These are phyloP conservation scores for Thraustochytrium striatum DNA, from an alignment of 352 stramenopile genomes.

Conservation along the genomic window DNA sequence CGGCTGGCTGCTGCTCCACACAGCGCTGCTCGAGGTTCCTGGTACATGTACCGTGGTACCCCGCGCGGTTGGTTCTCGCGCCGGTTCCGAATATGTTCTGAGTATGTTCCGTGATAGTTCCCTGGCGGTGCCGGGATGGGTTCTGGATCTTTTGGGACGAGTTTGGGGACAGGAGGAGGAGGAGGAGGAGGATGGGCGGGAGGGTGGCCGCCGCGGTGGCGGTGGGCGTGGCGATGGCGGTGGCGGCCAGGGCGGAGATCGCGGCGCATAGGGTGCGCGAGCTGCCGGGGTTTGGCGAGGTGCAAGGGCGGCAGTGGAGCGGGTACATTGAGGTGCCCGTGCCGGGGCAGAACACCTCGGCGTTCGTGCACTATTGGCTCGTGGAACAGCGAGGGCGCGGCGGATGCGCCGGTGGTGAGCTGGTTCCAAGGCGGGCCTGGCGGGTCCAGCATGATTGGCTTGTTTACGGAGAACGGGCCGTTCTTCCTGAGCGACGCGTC, in stretches of 20 bases:
- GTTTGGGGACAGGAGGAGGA: background rate
- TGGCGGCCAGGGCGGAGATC: background rate
- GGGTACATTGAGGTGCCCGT: background rate
- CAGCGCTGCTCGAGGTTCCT: no score
- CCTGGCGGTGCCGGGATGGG: no score
- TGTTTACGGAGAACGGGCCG: constrained; percentile 66
- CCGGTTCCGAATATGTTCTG: no score
- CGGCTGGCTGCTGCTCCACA: no score
- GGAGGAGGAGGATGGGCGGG: background rate
- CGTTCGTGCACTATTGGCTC: background rate
- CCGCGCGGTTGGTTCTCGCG: no score
- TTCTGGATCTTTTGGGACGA: background rate
- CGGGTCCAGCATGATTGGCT: constrained; percentile 68
- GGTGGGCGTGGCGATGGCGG: background rate
- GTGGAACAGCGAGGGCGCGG: background rate
- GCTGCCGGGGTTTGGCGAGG: background rate
- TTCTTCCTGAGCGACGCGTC: constrained; percentile 54
- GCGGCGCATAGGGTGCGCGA: background rate
- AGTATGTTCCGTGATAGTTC: no score
- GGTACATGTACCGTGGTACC: no score
- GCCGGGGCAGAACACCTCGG: background rate
- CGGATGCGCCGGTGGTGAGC: constrained; percentile 65
- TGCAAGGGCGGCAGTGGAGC: background rate
- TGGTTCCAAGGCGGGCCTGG: constrained; percentile 84
- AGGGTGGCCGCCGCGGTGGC: background rate